Conservation (phyloP, 1,139 yeast genomes). For the Tardiomyces depauwii region DNA sequence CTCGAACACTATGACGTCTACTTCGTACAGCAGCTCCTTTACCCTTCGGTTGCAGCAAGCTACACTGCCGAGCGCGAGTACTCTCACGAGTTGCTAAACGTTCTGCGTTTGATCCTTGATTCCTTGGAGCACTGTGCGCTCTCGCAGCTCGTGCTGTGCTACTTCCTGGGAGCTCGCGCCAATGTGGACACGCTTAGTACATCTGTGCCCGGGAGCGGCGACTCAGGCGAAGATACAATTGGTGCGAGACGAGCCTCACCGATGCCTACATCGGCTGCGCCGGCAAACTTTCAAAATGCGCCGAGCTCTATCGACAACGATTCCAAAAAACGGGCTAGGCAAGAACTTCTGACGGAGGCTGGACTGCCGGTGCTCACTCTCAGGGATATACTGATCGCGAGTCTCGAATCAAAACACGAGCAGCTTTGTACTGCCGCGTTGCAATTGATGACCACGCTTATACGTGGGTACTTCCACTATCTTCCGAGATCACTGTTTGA, state of each 20-base stretch:
- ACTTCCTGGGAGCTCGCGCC: conserved; percentile 6
- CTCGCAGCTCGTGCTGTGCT: conserved; percentile 16
- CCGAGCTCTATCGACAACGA: no score
- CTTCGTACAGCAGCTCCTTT: conserved; percentile 20
- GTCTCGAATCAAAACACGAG: conserved; percentile 11
- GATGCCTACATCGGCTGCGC: no score
- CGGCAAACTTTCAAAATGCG: no score
- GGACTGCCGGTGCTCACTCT: conserved; percentile 12
- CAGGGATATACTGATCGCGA: conserved; percentile 12
- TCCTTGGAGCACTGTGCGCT: conserved; percentile 17
- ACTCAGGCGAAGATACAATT: no score
- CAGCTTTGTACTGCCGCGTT: conserved; percentile 11
- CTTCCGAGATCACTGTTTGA: conserved; percentile 8
- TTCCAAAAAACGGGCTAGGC: conserved; percentile 7
- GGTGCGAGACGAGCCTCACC: no score
- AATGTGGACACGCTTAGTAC: background rate
- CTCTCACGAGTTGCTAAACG: conserved; percentile 9
- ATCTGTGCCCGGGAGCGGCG: no score
- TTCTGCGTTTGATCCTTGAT: conserved; percentile 14
- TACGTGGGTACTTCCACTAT: conserved; percentile 19
- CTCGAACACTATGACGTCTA: conserved; percentile 18
- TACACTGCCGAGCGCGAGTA: conserved; percentile 13
- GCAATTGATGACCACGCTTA: conserved; percentile 15
- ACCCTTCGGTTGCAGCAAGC: conserved; percentile 18
- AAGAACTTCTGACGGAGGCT: conserved; percentile 6